Percentiles rank a stretch among this genome's conserved stretches.
Evolutionary conservation across 106 monocot genomes (phyloP).

Genomic region (Phalaenopsis equestris): DNA sequence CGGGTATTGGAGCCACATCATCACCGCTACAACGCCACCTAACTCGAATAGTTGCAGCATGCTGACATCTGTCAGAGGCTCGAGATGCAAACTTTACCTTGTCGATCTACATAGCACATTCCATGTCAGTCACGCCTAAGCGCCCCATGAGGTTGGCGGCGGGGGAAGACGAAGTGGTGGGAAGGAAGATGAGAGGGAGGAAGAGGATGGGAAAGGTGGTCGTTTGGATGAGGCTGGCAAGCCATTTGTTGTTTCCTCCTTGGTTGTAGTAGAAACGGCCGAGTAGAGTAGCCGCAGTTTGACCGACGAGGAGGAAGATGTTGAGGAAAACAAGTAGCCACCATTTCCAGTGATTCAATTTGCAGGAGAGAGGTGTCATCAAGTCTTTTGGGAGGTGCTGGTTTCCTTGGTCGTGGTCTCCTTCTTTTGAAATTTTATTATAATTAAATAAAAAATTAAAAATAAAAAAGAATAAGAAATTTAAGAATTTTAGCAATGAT

Average conservation of each 20-base stretch:
- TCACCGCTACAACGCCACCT: too few relatives aligned
- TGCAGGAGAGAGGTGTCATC: background rate
- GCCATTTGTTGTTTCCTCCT: conserved; percentile 42
- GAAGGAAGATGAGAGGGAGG: conserved; percentile 15
- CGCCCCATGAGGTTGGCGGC: background rate
- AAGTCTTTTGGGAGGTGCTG: background rate
- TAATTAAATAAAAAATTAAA: too few relatives aligned
- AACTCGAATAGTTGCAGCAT: too few relatives aligned
- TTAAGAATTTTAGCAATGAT: too few relatives aligned
- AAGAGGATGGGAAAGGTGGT: conserved; percentile 26
- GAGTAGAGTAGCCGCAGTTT: conserved; percentile 35
- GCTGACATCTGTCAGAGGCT: too few relatives aligned
- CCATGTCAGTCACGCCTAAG: too few relatives aligned
- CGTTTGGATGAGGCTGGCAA: conserved; percentile 31
- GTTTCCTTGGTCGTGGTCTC: too few relatives aligned
- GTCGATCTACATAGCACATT: too few relatives aligned
- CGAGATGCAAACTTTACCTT: too few relatives aligned
- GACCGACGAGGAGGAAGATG: conserved; percentile 34
- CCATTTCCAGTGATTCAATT: conserved; percentile 18
- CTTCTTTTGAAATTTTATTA: too few relatives aligned
- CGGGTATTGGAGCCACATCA: too few relatives aligned
- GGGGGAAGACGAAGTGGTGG: conserved; percentile 9
- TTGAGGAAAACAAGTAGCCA: conserved; percentile 27
- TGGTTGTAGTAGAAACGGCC: conserved; percentile 42
- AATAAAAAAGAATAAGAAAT: too few relatives aligned